These are phyloP conservation scores for Phaseolus lunatus DNA, from an alignment of 306 rosid genomes.

Conservation along the genomic window DNA sequence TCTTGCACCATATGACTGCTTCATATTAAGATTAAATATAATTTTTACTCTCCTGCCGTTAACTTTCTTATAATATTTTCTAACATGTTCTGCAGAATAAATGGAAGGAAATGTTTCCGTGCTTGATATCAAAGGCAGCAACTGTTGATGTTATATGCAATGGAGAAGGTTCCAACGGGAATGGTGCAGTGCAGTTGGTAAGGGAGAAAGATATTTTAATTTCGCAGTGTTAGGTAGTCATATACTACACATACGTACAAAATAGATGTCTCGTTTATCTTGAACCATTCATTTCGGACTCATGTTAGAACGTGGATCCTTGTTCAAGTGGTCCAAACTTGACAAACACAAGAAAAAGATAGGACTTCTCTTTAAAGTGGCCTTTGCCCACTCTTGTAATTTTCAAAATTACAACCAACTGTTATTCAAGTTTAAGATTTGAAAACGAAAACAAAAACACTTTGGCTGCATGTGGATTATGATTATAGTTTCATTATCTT, in stretches of 20 bases:
- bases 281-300: slow-evolving; percentile 1
- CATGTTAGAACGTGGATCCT: background rate
- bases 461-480: slow-evolving; percentile 10
- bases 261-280: background rate
- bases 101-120: slow-evolving; percentile 99
- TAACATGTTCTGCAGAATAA: slow-evolving; percentile 61
- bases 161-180: slow-evolving; percentile 72
- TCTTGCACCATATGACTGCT: background rate
- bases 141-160: slow-evolving; percentile 77
- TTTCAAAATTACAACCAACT: slow-evolving; percentile 21
- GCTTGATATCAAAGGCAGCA: slow-evolving; percentile 88
- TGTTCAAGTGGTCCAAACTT: slow-evolving; percentile 40
- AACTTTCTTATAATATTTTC: background rate
- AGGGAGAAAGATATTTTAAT: slow-evolving; percentile 32
- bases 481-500: background rate
- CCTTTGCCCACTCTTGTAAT: background rate
- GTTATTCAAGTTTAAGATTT: background rate
- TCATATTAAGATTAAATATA: background rate
- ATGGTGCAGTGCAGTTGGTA: slow-evolving; percentile 92
- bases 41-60: background rate
- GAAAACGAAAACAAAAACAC: background rate
- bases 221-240: background rate
- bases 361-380: background rate
- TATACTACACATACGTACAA: slow-evolving; percentile 21
- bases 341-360: slow-evolving; percentile 28